Conservation (phyloP, 176 grass and related monocot genomes). For the Oryza rufipogon region DNA sequence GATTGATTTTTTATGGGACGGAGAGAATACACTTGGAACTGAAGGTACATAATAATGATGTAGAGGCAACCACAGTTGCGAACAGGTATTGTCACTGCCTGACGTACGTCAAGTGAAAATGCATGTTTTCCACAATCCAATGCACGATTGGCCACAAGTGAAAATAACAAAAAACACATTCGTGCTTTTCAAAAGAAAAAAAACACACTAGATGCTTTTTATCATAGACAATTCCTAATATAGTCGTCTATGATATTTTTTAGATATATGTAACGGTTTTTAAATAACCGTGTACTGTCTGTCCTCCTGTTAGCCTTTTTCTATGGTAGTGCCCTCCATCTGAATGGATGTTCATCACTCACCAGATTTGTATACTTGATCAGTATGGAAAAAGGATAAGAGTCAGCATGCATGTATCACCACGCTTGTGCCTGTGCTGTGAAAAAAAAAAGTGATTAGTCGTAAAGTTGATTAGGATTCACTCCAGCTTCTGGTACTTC, state of each 20-base stretch:
- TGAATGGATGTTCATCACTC: not conserved
- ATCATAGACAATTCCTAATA: not conserved
- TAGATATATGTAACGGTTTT: not conserved
- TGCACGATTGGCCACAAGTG: not conserved
- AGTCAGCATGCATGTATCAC: not conserved
- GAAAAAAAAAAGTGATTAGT: not conserved
- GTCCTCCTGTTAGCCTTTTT: not conserved
- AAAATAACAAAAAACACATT: not conserved
- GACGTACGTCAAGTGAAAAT: not conserved
- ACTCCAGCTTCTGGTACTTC: conserved; percentile 47
- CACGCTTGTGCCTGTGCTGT: not conserved
- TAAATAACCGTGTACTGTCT: not conserved
- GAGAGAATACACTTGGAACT: too few relatives aligned
- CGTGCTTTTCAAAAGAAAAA: too few relatives aligned
- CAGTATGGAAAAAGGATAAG: too few relatives aligned
- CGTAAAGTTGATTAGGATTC: not conserved
- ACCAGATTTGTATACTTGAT: not conserved
- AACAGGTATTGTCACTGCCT: too few relatives aligned
- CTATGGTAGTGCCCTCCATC: not conserved
- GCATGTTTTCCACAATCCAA: not conserved
- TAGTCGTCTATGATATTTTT: not conserved
- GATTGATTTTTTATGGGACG: too few relatives aligned
- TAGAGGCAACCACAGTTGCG: too few relatives aligned
- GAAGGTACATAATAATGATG: too few relatives aligned
- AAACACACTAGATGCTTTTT: not conserved